phyloP scores from a whole-genome alignment of 495 filamentous ascomycete species.

The Choiromyces venosus region DNA sequence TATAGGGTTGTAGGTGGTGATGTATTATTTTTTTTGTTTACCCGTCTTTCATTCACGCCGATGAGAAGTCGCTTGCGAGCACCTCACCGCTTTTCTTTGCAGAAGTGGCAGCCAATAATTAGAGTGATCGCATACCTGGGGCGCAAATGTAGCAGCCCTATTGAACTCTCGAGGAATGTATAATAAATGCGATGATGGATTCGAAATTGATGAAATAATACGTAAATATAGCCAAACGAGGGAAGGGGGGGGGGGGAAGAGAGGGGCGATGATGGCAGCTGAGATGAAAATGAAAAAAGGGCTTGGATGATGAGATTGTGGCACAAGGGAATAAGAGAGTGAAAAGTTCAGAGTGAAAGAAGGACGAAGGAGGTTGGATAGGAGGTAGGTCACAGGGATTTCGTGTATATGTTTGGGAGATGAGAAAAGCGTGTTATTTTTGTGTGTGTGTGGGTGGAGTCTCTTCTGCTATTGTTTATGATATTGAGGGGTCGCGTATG shows the following conservation, averaged over 20 bases:
- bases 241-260: slow-evolving; percentile 16
- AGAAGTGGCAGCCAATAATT: slow-evolving; percentile 34
- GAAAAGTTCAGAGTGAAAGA: background rate
- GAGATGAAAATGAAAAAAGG: slow-evolving; percentile 1
- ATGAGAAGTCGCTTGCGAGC: slow-evolving; percentile 27
- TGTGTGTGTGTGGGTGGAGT: slow-evolving; percentile 17
- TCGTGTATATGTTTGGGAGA: background rate
- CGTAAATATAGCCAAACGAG: background rate
- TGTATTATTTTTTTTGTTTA: slow-evolving; percentile 26
- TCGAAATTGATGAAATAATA: background rate
- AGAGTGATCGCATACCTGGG: slow-evolving; percentile 34
- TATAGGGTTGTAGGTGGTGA: background rate
- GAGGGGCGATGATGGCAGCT: slow-evolving; percentile 15
- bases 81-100: slow-evolving; percentile 31
- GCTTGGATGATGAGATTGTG: slow-evolving; percentile 34
- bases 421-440: slow-evolving; percentile 14
- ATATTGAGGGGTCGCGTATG: slow-evolving; percentile 33
- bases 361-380: slow-evolving; percentile 22
- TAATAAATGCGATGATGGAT: slow-evolving; percentile 23
- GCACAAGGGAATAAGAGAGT: no score
- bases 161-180: slow-evolving; percentile 24
- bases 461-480: slow-evolving; percentile 31
- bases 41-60: slow-evolving; percentile 23
- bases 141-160: slow-evolving; percentile 25
- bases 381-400: slow-evolving; percentile 25